Evolutionary conservation across 208 protist genomes (phyloP).

Genomic region (Trypanosoma lewisi): DNA sequence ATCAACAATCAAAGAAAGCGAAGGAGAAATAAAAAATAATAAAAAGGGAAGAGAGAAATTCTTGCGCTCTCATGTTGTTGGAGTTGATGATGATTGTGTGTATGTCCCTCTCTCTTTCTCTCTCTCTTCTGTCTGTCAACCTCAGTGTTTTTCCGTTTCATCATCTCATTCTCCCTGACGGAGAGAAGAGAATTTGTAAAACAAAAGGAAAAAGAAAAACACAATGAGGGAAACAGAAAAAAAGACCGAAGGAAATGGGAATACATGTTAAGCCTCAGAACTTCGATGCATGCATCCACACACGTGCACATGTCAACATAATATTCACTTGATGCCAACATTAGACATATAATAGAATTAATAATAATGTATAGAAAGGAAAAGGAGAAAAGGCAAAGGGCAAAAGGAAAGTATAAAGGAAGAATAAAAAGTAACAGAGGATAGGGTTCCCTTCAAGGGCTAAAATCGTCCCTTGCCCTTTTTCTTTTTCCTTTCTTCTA

Average conservation of each 20-base stretch:
- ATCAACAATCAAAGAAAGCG: background rate
- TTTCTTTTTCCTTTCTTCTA: background rate
- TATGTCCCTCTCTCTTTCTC: no score
- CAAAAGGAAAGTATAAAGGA: background rate
- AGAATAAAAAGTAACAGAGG: background rate
- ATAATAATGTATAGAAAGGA: background rate
- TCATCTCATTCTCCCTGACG: no score
- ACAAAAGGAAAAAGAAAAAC: background rate
- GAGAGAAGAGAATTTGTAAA: no score
- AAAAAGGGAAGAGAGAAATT: no score
- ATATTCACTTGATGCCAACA: no score
- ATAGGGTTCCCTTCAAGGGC: background rate
- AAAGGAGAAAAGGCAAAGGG: background rate
- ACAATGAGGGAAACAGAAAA: conserved; percentile 13
- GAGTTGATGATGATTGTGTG: no score
- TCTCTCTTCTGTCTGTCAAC: no score
- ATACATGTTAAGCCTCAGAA: background rate
- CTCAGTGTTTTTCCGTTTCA: no score
- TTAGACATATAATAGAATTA: conserved; percentile 8
- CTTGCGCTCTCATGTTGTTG: no score
- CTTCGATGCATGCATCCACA: background rate
- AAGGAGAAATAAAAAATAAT: background rate
- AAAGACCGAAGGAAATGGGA: conserved; percentile 18
- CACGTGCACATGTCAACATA: background rate
- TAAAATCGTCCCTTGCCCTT: no score